Evolutionary conservation across 495 filamentous ascomycete species (phyloP), one percentile per base, ranked within the genome.

Genomic region (Neurospora discreta): DNA sequence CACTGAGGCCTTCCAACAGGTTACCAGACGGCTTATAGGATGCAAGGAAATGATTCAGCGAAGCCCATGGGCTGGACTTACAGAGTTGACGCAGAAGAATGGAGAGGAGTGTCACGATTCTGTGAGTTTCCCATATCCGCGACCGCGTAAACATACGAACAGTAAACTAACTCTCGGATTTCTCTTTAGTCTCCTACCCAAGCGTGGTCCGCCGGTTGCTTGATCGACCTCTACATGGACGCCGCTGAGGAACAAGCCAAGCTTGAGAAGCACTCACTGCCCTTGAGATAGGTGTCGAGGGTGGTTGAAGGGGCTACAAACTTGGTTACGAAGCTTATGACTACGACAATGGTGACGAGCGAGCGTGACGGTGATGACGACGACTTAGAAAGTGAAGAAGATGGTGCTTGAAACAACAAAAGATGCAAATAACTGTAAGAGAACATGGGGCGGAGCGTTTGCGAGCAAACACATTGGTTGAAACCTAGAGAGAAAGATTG

Each of bases 201-300:
- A 78, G 90, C 95, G 11, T 99, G 95, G 95, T 97, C 93, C 26
- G 90, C 96, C 0, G 90, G 92, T 10, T 98, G 95, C 78, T 81
- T 98, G 75, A 91, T 99, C 76, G 95, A 99, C 81, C 77, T 99
- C 60, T 98, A 95, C 78, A 92, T 96, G 80, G 95, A 99, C 79
- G 93, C 93, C 44, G 88, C 82, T 8, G 84, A 84, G 73, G 84
- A 84, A 70, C 81, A 82, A 42, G 79, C 74, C 41, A 78, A 74
- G 70, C 36, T 79, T 42, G 77, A 80, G 70, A 46, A 38, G 15
- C 67, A 75, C 73, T 69, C 69, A 3, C 60, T 79, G 52, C 75
- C 75, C 13, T 70, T 77, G 71, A 76, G 73, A 69, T 78, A 39
- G 71, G 26, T 20, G 16, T 71, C 20, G 60, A 20, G 42, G 39